Evolutionary conservation across 495 filamentous ascomycete species (phyloP).

Genomic region (Annulohypoxylon maeteangense): DNA sequence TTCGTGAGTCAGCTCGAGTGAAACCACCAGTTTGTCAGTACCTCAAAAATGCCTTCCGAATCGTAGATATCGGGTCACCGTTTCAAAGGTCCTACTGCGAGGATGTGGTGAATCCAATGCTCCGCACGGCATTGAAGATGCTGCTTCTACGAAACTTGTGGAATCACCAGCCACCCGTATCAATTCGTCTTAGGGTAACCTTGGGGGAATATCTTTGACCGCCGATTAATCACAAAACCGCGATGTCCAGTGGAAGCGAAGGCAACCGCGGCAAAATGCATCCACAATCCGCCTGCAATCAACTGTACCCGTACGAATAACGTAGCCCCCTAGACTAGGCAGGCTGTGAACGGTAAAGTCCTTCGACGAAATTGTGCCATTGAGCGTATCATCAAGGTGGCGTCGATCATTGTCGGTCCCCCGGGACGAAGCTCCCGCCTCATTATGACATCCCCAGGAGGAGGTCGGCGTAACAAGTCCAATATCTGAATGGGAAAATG

Average conservation of each 20-base stretch:
- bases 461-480: slow-evolving; percentile 49
- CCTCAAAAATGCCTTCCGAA: neutral
- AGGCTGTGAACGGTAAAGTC: neutral
- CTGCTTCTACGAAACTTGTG: slow-evolving; percentile 2
- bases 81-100: slow-evolving; percentile 10
- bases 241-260: neutral
- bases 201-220: slow-evolving; percentile 3
- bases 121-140: neutral
- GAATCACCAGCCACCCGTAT: neutral
- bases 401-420: slow-evolving; percentile 4
- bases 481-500: slow-evolving; percentile 43
- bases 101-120: neutral
- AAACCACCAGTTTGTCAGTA: slow-evolving; percentile 10
- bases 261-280: slow-evolving; percentile 3
- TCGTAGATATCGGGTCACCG: slow-evolving; percentile 11
- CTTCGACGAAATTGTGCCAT: slow-evolving; percentile 4
- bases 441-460: slow-evolving; percentile 55
- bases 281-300: neutral
- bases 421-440: slow-evolving; percentile 41
- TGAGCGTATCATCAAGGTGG: slow-evolving; percentile 4
- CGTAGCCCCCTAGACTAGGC: neutral
- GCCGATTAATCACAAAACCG: neutral
- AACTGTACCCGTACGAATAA: neutral
- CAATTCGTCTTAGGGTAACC: slow-evolving; percentile 1
- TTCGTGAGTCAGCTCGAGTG: neutral